Conservation (phyloP, 1,284 basidiomycete species). For the Ganoderma sp. region DNA sequence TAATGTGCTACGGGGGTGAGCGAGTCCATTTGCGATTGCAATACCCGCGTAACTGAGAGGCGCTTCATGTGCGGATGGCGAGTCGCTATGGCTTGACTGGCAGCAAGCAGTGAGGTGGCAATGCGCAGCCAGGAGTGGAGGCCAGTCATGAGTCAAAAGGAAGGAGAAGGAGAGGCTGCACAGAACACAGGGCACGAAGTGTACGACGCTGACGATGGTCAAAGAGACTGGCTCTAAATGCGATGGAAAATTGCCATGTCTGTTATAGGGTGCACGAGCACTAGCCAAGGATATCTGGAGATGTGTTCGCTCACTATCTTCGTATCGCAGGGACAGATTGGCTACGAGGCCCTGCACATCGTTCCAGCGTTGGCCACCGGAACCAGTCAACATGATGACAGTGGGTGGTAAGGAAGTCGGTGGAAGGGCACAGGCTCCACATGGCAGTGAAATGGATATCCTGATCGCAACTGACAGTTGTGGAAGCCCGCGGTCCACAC, state of each 20-base stretch:
- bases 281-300: neutral
- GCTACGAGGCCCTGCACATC: neutral
- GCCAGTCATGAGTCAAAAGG: neutral
- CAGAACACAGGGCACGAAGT: neutral
- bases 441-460: neutral
- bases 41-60: constrained; percentile 48
- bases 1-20: constrained; percentile 62
- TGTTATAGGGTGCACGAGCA: neutral
- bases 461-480: neutral
- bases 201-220: neutral
- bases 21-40: constrained; percentile 47
- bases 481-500: neutral
- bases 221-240: neutral
- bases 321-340: neutral
- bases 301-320: neutral
- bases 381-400: neutral
- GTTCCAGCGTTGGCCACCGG: neutral
- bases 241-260: neutral
- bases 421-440: neutral
- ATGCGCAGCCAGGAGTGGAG: neutral
- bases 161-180: neutral
- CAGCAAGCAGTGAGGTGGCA: constrained; percentile 32
- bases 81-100: constrained; percentile 35
- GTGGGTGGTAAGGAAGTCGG: neutral
- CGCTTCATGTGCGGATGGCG: constrained; percentile 27